Conservation (phyloP, 192 early-diverging fungal species). For the Diversispora epigaea region DNA sequence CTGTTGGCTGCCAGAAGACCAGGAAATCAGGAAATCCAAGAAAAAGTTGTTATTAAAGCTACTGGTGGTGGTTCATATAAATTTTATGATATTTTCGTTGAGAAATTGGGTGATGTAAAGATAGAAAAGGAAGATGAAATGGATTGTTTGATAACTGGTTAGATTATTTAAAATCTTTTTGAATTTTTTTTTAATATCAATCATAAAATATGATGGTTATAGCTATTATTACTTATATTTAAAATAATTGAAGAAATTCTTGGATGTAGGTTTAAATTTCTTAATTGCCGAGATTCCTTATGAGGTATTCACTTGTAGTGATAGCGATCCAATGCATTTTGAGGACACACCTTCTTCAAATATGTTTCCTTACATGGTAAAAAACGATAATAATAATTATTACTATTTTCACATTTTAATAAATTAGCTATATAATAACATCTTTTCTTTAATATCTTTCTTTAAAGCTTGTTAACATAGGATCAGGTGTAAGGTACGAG, state of each 20-base stretch:
- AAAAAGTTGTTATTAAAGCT: conserved; percentile 67
- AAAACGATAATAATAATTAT: not conserved
- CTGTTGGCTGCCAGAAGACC: conserved; percentile 49
- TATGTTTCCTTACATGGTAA: conserved; percentile 86
- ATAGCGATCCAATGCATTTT: conserved; percentile 64
- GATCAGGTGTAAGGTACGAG: conserved; percentile 82
- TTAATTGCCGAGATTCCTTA: conserved; percentile 87
- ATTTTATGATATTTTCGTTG: conserved; percentile 65
- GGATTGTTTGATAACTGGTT: conserved; percentile 78
- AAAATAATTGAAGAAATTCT: not conserved
- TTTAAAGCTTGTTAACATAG: conserved; percentile 87
- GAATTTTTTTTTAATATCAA: conserved; percentile 7
- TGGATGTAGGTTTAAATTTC: conserved; percentile 76
- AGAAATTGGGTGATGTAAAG: conserved; percentile 63
- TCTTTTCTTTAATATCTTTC: conserved; percentile 3
- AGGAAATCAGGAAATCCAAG: not conserved
- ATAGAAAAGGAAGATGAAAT: conserved; percentile 92
- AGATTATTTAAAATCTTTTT: not conserved
- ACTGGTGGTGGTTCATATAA: conserved; percentile 89
- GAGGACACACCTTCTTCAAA: conserved; percentile 53
- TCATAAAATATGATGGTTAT: not conserved
- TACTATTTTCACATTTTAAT: not conserved
- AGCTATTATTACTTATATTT: not conserved
- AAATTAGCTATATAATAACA: not conserved
- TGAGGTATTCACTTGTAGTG: conserved; percentile 91